These are phyloP conservation scores for Eremomyces bilateralis DNA, from an alignment of 495 filamentous ascomycete genomes.

Conservation along the genomic window DNA sequence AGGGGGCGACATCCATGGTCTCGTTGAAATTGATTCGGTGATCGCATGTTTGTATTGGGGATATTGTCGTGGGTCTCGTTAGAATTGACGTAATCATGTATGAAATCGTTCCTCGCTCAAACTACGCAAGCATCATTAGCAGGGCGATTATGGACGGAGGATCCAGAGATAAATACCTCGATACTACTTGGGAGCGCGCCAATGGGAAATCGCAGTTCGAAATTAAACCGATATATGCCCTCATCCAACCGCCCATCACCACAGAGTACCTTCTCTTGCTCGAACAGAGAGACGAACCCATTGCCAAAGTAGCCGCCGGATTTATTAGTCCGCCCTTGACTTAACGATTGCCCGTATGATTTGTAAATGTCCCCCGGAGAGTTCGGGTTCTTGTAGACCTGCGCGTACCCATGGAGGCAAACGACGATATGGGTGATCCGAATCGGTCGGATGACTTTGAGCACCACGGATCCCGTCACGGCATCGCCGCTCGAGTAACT, in stretches of 20 bases:
- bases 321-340: constrained; percentile 29
- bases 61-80: constrained; percentile 73
- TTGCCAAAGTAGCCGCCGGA: constrained; percentile 53
- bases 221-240: constrained; percentile 79
- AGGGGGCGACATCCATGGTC: constrained; percentile 33
- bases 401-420: constrained; percentile 68
- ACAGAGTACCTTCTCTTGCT: constrained; percentile 76
- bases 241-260: constrained; percentile 73
- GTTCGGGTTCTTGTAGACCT: constrained; percentile 60
- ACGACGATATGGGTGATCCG: constrained; percentile 82
- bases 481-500: constrained; percentile 51
- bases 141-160: background rate
- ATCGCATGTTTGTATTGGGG: constrained; percentile 56
- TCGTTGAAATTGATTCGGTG: constrained; percentile 61
- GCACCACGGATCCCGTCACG: constrained; percentile 50
- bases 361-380: constrained; percentile 34
- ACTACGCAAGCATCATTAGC: constrained; percentile 28
- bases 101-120: constrained; percentile 81
- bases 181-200: constrained; percentile 77
- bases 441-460: constrained; percentile 61
- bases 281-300: constrained; percentile 68
- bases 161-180: constrained; percentile 39
- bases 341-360: constrained; percentile 17
- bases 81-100: constrained; percentile 79
- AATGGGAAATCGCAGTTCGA: constrained; percentile 63